These are phyloP conservation scores for Persicaria tinctoria DNA, from an alignment of 148 eudicot genomes.

Conservation along the genomic window DNA sequence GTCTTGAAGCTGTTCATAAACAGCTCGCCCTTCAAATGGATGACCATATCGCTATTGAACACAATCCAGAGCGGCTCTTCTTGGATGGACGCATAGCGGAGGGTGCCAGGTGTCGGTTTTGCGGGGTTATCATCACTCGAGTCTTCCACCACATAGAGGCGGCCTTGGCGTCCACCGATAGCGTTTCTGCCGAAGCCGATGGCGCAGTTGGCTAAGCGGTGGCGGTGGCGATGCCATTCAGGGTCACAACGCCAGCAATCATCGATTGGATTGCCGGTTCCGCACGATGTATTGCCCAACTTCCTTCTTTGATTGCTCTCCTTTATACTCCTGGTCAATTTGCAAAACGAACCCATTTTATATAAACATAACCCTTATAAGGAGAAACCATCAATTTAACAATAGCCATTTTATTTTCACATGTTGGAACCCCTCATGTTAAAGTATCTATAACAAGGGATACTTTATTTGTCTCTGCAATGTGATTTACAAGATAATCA, in stretches of 20 bases:
- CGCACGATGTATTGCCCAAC: constrained; percentile 64
- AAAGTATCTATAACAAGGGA: no score
- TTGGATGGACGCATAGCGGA: not conserved
- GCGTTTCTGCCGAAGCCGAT: constrained; percentile 30
- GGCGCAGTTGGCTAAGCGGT: constrained; percentile 36
- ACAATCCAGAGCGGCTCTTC: constrained; percentile 22
- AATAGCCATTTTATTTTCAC: no score
- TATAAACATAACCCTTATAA: no score
- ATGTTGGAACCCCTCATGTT: no score
- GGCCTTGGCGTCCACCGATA: constrained; percentile 19
- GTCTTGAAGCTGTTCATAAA: constrained; percentile 32
- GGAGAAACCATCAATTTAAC: no score
- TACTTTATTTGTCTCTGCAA: no score
- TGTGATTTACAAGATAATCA: no score
- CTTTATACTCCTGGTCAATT: constrained; percentile 47
- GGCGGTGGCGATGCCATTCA: constrained; percentile 64
- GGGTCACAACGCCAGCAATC: constrained; percentile 94
- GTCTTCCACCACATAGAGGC: constrained; percentile 21
- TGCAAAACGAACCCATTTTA: no score
- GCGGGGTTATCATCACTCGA: constrained; percentile 20
- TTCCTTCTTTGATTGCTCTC: constrained; percentile 75
- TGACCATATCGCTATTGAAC: constrained; percentile 33
- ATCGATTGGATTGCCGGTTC: constrained; percentile 69
- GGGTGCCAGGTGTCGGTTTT: constrained; percentile 23
- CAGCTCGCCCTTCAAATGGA: constrained; percentile 24